A percentile compares a stretch with the other conserved stretches of the same genome.
Evolutionary conservation across 1,284 basidiomycete species (phyloP).

Genomic region (Fomitiporia mediterranea): DNA sequence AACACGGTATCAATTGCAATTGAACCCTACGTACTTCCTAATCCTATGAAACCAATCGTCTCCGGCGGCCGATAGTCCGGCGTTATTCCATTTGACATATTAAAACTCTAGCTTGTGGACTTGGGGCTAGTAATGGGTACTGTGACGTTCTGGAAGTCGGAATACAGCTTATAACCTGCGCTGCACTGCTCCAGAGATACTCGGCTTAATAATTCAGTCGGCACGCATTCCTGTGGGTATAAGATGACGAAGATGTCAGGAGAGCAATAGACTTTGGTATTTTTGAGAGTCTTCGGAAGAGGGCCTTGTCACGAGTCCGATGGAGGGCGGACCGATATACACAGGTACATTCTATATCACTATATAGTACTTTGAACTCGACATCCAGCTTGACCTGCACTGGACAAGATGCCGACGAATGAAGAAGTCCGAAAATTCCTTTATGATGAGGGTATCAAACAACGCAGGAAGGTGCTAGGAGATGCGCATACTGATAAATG

Average conservation of each 20-base stretch:
- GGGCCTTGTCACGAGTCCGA: conserved; percentile 2
- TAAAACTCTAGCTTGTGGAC: neutral
- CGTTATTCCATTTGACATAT: neutral
- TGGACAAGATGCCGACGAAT: neutral
- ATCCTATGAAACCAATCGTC: conserved; percentile 18
- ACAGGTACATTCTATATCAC: too few relatives aligned
- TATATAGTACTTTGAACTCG: too few relatives aligned
- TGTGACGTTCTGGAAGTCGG: neutral
- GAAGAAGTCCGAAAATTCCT: conserved; percentile 1
- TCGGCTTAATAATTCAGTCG: neutral
- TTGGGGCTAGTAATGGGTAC: too few relatives aligned
- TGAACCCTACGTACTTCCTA: conserved; percentile 15
- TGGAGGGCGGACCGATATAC: neutral
- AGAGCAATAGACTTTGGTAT: too few relatives aligned
- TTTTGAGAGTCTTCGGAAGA: neutral
- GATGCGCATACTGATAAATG: neutral
- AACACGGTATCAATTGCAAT: neutral
- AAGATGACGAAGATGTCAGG: neutral
- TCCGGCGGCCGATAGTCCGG: neutral
- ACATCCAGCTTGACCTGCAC: too few relatives aligned
- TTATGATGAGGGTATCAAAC: neutral
- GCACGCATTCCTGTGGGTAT: conserved; percentile 3
- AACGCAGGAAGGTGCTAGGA: neutral
- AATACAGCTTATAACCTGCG: neutral
- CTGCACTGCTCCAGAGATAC: neutral